Evolutionary conservation across 1,139 yeast genomes (phyloP).

Genomic region (Zygosaccharomyces sapae): DNA sequence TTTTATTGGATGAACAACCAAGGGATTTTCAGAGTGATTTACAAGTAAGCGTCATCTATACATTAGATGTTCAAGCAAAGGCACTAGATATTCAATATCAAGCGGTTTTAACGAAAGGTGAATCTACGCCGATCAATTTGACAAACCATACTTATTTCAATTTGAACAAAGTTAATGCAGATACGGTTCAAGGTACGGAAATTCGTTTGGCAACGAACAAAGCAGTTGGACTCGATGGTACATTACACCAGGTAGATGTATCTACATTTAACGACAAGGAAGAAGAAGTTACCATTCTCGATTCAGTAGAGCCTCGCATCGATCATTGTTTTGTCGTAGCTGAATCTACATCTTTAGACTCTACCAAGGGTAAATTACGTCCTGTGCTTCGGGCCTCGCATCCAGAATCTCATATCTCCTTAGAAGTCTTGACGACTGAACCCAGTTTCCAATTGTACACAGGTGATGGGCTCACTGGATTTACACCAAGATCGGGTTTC

Average conservation of each 20-base stretch:
- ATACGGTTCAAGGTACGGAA: constrained; percentile 30
- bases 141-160: constrained; percentile 67
- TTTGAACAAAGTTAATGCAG: constrained; percentile 33
- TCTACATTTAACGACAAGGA: constrained; percentile 21
- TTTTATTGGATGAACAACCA: constrained; percentile 9
- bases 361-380: constrained; percentile 38
- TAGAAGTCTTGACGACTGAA: constrained; percentile 54
- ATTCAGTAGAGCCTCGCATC: constrained; percentile 34
- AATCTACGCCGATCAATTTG: constrained; percentile 51
- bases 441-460: constrained; percentile 69
- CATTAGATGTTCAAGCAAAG: constrained; percentile 30
- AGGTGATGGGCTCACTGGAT: constrained; percentile 47
- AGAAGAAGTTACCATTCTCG: constrained; percentile 20
- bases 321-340: constrained; percentile 56
- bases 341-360: constrained; percentile 42
- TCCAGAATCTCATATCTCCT: constrained; percentile 43
- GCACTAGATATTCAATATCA: constrained; percentile 46
- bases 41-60: constrained; percentile 21
- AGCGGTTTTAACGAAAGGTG: constrained; percentile 41
- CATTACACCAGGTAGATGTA: constrained; percentile 36
- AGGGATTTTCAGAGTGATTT: constrained; percentile 26
- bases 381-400: constrained; percentile 47
- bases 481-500: constrained; percentile 50
- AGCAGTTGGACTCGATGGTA: constrained; percentile 55
- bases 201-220: constrained; percentile 34